Evolutionary conservation across 2,329 filamentous ascomycete genomes (phyloP).

Genomic region (Didymella sp.): DNA sequence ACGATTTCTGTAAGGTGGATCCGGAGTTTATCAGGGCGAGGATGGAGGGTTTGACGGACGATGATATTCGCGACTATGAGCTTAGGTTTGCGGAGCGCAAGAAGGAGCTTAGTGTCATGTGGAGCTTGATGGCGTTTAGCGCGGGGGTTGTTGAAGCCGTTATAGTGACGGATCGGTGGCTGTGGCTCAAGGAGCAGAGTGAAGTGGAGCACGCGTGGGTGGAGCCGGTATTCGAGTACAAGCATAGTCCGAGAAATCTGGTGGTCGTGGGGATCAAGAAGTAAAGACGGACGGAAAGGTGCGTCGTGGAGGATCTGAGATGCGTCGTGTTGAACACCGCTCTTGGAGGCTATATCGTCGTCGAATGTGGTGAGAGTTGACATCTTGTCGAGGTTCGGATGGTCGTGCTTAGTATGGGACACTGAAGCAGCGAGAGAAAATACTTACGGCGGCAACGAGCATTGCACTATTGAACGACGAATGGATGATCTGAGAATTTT

Average conservation of each 20-base stretch:
- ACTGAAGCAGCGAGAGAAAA: too few species aligned
- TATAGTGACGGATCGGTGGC: slow-evolving; percentile 89
- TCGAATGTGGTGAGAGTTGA: too few species aligned
- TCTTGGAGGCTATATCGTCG: too few species aligned
- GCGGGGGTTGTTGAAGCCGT: slow-evolving; percentile 87
- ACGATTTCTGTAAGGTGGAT: slow-evolving; percentile 46
- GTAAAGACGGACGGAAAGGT: too few species aligned
- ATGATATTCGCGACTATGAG: slow-evolving; percentile 77
- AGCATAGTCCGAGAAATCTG: slow-evolving; percentile 83
- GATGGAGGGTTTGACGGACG: slow-evolving; percentile 74
- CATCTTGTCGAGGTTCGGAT: too few species aligned
- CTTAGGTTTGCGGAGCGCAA: slow-evolving; percentile 68
- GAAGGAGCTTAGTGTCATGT: slow-evolving; percentile 84
- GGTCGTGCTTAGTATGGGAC: too few species aligned
- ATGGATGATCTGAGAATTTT: too few species aligned
- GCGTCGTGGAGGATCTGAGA: too few species aligned
- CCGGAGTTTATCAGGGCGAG: slow-evolving; percentile 65
- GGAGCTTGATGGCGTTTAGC: slow-evolving; percentile 96
- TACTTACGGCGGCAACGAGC: too few species aligned
- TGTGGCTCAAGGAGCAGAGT: slow-evolving; percentile 80
- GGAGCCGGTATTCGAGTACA: slow-evolving; percentile 90
- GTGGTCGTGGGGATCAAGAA: slow-evolving; percentile 91
- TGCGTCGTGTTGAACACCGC: too few species aligned
- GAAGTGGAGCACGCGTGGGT: slow-evolving; percentile 82
- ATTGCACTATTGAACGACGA: too few species aligned